Conservation (phyloP, 129 eudicot genomes). For the Ambrosia artemisiifolia region DNA sequence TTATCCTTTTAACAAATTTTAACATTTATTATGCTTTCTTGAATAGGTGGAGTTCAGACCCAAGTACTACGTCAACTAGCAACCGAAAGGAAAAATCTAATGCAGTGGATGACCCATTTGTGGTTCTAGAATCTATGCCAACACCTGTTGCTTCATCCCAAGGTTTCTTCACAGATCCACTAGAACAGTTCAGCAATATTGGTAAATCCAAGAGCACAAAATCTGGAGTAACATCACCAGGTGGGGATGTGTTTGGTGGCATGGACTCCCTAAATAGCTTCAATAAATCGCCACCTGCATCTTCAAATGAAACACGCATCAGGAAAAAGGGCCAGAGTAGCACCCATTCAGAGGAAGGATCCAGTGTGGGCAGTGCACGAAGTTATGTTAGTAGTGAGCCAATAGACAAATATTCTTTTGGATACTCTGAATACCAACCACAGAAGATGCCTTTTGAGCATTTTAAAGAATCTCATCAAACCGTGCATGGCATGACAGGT, state of each 20-base stretch:
- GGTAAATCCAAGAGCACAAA: conserved; percentile 43
- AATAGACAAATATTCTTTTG: conserved; percentile 42
- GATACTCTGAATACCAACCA: conserved; percentile 42
- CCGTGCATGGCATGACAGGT: conserved; percentile 54
- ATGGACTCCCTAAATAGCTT: conserved; percentile 55
- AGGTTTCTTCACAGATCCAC: conserved; percentile 49
- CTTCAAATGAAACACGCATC: conserved; percentile 40
- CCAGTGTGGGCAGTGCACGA: conserved; percentile 36
- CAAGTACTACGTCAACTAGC: conserved; percentile 39
- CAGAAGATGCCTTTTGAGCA: conserved; percentile 51
- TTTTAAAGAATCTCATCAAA: conserved; percentile 54
- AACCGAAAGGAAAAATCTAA: conserved; percentile 37
- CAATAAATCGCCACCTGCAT: conserved; percentile 41
- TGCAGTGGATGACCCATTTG: conserved; percentile 60
- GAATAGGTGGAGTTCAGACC: conserved; percentile 51
- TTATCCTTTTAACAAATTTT: background rate
- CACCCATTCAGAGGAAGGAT: conserved; percentile 42
- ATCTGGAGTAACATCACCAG: conserved; percentile 41
- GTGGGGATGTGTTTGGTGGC: conserved; percentile 55
- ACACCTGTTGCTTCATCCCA: conserved; percentile 44
- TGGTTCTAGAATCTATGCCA: conserved; percentile 52
- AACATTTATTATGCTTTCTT: conserved; percentile 19
- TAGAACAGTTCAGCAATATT: conserved; percentile 56
- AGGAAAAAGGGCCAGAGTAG: conserved; percentile 44
- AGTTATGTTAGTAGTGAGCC: conserved; percentile 49